Evolutionary conservation across 2,329 filamentous ascomycete genomes (phyloP), one percentile per base, ranked within the genome.

Genomic region (Metarhizium anisopliae): DNA sequence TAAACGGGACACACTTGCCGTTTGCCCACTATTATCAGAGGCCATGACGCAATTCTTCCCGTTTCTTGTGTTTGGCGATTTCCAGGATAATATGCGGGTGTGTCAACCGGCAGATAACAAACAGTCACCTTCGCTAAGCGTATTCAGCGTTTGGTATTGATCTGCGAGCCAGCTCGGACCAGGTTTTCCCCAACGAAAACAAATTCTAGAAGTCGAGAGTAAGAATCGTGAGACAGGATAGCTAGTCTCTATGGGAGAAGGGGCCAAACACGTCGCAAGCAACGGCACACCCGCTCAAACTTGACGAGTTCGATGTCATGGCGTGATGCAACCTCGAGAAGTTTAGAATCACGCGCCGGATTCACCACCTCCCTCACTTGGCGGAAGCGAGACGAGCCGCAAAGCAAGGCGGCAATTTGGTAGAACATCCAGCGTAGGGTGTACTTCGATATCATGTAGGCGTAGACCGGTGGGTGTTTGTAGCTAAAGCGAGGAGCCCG

Each of bases 391-490:
- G 63, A 55, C 14, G 57, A 60, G 6, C 63, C 51, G 55, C 70
- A 72, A 1, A 73, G 54, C 4, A 58, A 57, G 6, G 73, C 71
- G 8, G 67, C 68, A 1, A 61, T 59, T 36, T 66, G 68, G 57
- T 74, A 77, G 57, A 77, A 76, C 11, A 56, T 54, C 69, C 72
- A 76, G 18, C 74, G 66, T 7, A 66, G 69, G 0, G 71, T 74
- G 56, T 68, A 75, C 59, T 77, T 77, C n/a, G 62, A 64, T 2
- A 77, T 6, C 67, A 77, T 73, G 60, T 77, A 77, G 1, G 57
- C 59, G 56, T 74, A 74, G 1, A 72, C 63, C 6, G 59, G 49
- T 40, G 58, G 18, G 55, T 70, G 64, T 6, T 59, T 54, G n/a
- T 45, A 7, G 16, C 53, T 38, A 35, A 70, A 65, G 1, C 51